Evolutionary conservation across 192 early-diverging fungal genomes (phyloP).

Genomic region (Chytriomyces sp.): DNA sequence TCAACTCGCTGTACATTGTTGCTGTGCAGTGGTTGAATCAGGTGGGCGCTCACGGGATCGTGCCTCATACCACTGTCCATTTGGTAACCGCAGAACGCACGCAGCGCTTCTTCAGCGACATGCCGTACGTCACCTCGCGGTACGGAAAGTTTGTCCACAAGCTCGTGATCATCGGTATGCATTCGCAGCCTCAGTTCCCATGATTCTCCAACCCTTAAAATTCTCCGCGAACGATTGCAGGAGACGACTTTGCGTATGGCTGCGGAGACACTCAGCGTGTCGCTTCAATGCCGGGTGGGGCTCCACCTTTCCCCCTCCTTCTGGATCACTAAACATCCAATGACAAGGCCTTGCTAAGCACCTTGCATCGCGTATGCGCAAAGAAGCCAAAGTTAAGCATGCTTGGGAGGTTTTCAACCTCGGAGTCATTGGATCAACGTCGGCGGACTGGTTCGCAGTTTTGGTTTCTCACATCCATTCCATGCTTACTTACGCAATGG

Average conservation of each 20-base stretch:
- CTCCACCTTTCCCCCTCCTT: not conserved
- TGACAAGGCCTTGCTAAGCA: conserved; percentile 36
- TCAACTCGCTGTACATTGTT: too few relatives aligned
- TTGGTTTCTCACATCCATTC: not conserved
- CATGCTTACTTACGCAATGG: not conserved
- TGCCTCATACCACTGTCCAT: too few relatives aligned
- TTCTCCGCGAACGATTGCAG: conserved; percentile 6
- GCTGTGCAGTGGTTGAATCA: too few relatives aligned
- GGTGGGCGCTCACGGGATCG: too few relatives aligned
- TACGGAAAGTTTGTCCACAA: conserved; percentile 31
- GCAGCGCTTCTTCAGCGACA: conserved; percentile 17
- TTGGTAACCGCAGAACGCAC: too few relatives aligned
- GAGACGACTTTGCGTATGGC: conserved; percentile 46
- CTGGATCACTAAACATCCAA: not conserved
- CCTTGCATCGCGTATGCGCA: conserved; percentile 18
- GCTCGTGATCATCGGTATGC: conserved; percentile 37
- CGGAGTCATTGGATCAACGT: conserved; percentile 34
- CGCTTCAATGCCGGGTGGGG: conserved; percentile 16
- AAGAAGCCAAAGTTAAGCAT: conserved; percentile 38
- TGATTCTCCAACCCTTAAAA: not conserved
- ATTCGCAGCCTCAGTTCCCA: not conserved
- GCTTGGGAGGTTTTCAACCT: conserved; percentile 40
- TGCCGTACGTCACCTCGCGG: conserved; percentile 3
- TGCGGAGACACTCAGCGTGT: conserved; percentile 29
- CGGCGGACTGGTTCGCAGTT: conserved; percentile 32